Base-by-base conservation (phyloP, 2,329 filamentous ascomycete species). In the Venturiaceae sp. region DNA sequence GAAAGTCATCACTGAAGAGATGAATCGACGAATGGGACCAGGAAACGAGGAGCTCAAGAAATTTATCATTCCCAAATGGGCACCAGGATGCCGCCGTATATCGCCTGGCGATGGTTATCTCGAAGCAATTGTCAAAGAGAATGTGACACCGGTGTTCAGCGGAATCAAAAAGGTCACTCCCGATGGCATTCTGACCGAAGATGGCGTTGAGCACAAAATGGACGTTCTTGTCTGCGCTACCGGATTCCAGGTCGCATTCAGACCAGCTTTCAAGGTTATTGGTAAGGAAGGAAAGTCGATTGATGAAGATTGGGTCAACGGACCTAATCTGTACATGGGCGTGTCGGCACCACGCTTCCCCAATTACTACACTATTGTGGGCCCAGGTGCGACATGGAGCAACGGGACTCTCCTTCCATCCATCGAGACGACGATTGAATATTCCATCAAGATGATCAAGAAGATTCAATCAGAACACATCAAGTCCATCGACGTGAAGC, bases 321-420 rank as follows among this genome's bases (percentile, higher is more conserved):
- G 55, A n/a, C 37, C 41, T 9, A 58, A 58, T 26, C n/a, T 57
- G 0, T 90, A 89, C 63, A 72, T 88, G 6, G 85, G 85, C 0
- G 64, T 84, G 1, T 80, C 81, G 0, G 81, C 83, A 0, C 84
- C 85, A 0, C 81, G 79, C 0, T 88, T 88, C 61, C 85, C 86
- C 0, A 90, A 89, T 62, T 71, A 88, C 0, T 74, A 87, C 30
- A 59, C 46, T 16, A 59, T 60, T 23, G 46, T 59, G 16, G 58
- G 58, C 1, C 55, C 56, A 3, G 66, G 74, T 13, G 73, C 73
- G 1, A 77, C 75, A 4, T 77, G 74, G 68, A 72, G 67, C 23
- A 75, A 73, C 32, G 75, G 76, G 50, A 75, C 73, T 0, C 66
- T 77, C 0, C 63, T 77, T 6, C 74, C 73, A 4, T 73, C 71